Percentiles rank a stretch among this genome's conserved stretches.
phyloP scores from a whole-genome alignment of 2,329 filamentous ascomycete genomes.

The Hawksworthiomyces lignivorus region DNA sequence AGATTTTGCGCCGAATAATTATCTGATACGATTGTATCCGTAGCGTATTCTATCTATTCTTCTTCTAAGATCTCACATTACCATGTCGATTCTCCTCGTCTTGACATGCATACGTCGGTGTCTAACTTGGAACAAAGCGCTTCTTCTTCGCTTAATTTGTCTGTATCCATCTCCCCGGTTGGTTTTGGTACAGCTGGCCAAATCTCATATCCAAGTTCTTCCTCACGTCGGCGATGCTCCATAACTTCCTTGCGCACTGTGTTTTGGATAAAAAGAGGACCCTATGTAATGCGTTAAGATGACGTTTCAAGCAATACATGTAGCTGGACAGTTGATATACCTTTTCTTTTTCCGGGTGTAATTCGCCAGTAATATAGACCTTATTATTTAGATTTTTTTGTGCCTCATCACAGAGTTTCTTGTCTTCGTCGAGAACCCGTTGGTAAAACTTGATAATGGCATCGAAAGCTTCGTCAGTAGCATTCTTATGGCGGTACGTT shows the following conservation, averaged over 20 bases:
- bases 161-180: conserved; percentile 14
- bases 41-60: no score
- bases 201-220: conserved; percentile 18
- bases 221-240: conserved; percentile 20
- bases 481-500: conserved; percentile 40
- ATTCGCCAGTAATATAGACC: conserved; percentile 42
- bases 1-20: no score
- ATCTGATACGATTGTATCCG: no score
- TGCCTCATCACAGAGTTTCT: conserved; percentile 39
- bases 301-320: no score
- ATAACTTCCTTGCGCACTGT: conserved; percentile 20
- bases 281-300: no score
- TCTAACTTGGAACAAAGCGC: conserved; percentile 21
- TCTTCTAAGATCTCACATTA: no score
- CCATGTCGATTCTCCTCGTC: conserved; percentile 9
- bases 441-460: conserved; percentile 41
- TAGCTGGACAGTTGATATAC: conserved; percentile 11
- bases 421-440: conserved; percentile 44
- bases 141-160: conserved; percentile 21
- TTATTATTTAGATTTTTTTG: conserved; percentile 44
- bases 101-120: background rate
- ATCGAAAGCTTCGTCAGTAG: conserved; percentile 38
- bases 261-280: conserved; percentile 41
- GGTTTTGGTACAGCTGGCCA: conserved; percentile 24
- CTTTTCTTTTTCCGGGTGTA: conserved; percentile 44